phyloP scores from a whole-genome alignment of 2,329 filamentous ascomycete genomes.

The Diaporthe citrichinensis region DNA sequence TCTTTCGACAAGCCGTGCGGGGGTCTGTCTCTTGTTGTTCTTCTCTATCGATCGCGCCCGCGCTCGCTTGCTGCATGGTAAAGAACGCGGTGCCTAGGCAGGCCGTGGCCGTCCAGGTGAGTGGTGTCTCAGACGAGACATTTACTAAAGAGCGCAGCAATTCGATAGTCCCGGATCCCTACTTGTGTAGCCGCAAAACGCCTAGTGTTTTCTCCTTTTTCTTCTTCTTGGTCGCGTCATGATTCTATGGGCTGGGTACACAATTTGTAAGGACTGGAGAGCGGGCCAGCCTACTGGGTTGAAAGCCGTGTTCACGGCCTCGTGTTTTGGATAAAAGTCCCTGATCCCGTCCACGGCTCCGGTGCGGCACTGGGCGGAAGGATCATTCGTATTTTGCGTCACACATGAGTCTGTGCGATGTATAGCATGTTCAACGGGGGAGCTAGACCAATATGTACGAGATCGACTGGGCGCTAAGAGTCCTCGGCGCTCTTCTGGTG shows the following conservation, averaged over 20 bases:
- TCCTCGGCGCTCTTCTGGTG: constrained; percentile 8
- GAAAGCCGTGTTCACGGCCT: constrained; percentile 5
- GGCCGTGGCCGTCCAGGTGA: background rate
- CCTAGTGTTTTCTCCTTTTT: constrained; percentile 15
- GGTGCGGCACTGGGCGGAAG: constrained; percentile 4
- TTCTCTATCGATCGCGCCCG: background rate
- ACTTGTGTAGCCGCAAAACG: constrained; percentile 23
- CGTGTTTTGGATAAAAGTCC: constrained; percentile 25
- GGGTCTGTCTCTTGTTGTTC: background rate
- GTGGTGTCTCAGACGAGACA: constrained; percentile 9
- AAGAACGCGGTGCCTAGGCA: background rate
- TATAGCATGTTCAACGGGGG: constrained; percentile 16
- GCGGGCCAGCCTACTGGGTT: background rate
- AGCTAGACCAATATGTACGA: constrained; percentile 18
- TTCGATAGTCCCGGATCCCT: constrained; percentile 18
- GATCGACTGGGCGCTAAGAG: constrained; percentile 20
- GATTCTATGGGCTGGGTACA: background rate
- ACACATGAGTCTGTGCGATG: constrained; percentile 24
- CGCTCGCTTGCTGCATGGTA: background rate
- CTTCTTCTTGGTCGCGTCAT: constrained; percentile 3
- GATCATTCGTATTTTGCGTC: constrained; percentile 28
- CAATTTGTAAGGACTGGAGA: background rate
- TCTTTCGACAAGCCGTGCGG: constrained; percentile 7
- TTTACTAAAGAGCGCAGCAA: background rate
- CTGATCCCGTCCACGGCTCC: background rate